Evolutionary conservation across 345 rosid genomes (phyloP).

Genomic region (Toxicodendron radicans): DNA sequence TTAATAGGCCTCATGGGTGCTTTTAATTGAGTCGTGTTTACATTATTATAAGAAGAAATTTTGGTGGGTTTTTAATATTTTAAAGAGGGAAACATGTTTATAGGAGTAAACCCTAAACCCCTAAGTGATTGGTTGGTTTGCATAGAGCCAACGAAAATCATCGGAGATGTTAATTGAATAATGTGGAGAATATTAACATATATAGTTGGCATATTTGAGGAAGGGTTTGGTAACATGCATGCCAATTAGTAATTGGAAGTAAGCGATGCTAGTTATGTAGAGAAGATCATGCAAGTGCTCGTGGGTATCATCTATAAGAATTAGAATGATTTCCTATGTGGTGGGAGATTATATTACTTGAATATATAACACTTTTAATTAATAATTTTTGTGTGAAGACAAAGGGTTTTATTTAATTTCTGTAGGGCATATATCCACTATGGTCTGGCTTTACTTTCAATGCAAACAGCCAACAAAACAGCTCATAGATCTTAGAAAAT

Average conservation of each 20-base stretch:
- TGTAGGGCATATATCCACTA: slow-evolving; percentile 16
- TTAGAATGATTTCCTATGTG: slow-evolving; percentile 9
- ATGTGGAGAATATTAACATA: not conserved
- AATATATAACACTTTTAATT: not conserved
- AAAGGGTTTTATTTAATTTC: not conserved
- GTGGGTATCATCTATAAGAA: not conserved
- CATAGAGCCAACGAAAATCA: too few species aligned
- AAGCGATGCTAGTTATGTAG: not conserved
- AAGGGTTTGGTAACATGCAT: slow-evolving; percentile 10
- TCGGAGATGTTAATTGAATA: too few species aligned
- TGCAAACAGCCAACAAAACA: slow-evolving; percentile 15
- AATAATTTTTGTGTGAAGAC: not conserved
- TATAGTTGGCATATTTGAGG: slow-evolving; percentile 7
- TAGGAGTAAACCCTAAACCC: too few species aligned
- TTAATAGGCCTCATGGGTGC: not conserved
- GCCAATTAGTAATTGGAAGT: slow-evolving; percentile 15
- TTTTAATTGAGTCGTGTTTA: not conserved
- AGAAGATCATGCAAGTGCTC: slow-evolving; percentile 16
- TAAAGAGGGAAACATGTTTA: too few species aligned
- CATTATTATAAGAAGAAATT: too few species aligned
- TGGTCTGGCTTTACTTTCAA: slow-evolving; percentile 16
- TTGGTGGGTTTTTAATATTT: too few species aligned
- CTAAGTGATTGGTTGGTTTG: too few species aligned
- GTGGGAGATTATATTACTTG: slow-evolving; percentile 6
- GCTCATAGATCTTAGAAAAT: slow-evolving; percentile 8